These are phyloP conservation scores for Capsella rubella DNA, from an alignment of 441 rosid genomes.

Conservation along the genomic window DNA sequence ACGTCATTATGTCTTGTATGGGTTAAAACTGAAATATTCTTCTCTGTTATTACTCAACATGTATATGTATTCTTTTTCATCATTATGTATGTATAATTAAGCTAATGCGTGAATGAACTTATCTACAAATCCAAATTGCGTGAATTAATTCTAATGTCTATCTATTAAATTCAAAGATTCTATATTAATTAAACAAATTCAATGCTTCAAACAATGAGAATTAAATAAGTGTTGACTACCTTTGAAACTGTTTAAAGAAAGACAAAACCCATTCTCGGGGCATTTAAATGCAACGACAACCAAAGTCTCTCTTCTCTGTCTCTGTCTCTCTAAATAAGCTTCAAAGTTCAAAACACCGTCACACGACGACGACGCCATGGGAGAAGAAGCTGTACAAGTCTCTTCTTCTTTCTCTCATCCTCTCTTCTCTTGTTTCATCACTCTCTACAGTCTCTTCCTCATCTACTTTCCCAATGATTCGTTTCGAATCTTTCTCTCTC, in stretches of 20 bases:
- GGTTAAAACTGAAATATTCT: not conserved
- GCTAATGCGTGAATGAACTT: no score
- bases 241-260: no score
- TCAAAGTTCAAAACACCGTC: conserved; percentile 9
- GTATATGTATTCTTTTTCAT: not conserved
- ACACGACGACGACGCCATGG: conserved; percentile 18
- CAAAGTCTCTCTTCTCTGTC: conserved; percentile 11
- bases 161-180: not conserved
- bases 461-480: conserved; percentile 56
- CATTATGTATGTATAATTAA: not conserved
- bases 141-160: no score
- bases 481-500: conserved; percentile 52
- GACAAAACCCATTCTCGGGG: conserved; percentile 23
- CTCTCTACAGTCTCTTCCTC: conserved; percentile 57
- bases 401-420: conserved; percentile 43
- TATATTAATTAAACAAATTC: not conserved
- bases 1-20: conserved; percentile 30
- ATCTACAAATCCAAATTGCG: no score
- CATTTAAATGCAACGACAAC: conserved; percentile 46
- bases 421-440: conserved; percentile 61
- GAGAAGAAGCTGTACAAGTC: conserved; percentile 12
- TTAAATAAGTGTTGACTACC: not conserved
- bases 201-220: conserved; percentile 19
- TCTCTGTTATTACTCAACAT: not conserved
- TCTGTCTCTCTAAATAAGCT: not conserved